These are phyloP conservation scores for Magnusiomyces magnusii DNA, from an alignment of 1,139 yeast species.

Conservation along the genomic window DNA sequence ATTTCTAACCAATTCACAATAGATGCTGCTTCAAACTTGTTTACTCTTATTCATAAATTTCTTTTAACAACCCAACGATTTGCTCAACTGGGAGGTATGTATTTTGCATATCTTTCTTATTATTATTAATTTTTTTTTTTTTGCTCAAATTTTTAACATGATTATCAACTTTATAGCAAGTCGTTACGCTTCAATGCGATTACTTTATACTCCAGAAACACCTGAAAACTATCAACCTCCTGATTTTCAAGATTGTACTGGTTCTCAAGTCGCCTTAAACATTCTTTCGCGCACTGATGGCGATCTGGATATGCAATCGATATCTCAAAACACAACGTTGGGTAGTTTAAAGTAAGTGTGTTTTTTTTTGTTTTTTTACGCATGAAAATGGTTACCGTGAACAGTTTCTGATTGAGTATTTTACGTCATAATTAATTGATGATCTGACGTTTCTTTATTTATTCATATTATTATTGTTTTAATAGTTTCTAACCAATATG, in stretches of 20 bases:
- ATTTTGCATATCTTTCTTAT: no score
- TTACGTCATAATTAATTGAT: no score
- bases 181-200: conserved; percentile 13
- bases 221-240: conserved; percentile 16
- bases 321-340: neutral
- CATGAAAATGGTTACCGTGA: no score
- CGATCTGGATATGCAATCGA: neutral
- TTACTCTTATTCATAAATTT: conserved; percentile 9
- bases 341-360: neutral
- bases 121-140: no score
- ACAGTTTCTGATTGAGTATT: no score
- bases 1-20: neutral
- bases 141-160: no score
- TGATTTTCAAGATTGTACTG: conserved; percentile 13
- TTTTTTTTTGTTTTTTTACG: no score
- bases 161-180: conserved; percentile 10
- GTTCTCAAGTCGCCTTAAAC: neutral
- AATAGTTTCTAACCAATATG: neutral
- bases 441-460: no score
- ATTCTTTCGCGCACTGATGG: neutral
- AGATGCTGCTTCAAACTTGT: conserved; percentile 13
- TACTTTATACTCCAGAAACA: conserved; percentile 13
- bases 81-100: conserved; percentile 11
- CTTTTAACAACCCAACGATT: conserved; percentile 13
- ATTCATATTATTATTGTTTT: no score